These are phyloP conservation scores for Alliaria petiolata DNA, from an alignment of 345 rosid genomes.

Conservation along the genomic window DNA sequence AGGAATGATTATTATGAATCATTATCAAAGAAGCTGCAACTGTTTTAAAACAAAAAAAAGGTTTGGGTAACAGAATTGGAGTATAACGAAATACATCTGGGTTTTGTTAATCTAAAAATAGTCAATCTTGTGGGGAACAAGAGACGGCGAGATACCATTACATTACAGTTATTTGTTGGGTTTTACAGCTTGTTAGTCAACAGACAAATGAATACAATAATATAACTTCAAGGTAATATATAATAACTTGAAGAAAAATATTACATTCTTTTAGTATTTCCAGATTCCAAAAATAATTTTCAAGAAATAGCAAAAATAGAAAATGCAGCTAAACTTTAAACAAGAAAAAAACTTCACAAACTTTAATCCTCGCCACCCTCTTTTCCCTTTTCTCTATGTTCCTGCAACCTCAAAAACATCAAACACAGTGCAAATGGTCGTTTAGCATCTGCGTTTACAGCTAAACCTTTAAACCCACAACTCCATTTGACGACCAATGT, in stretches of 20 bases:
- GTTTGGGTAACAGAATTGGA: background rate
- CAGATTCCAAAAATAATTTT: background rate
- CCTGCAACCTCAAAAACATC: constrained; percentile 13
- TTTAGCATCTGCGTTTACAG: background rate
- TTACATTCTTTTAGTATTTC: background rate
- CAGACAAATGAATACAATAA: constrained; percentile 11
- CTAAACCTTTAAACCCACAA: background rate
- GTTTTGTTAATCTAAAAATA: constrained; percentile 18
- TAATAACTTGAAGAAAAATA: background rate
- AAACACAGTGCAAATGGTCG: background rate
- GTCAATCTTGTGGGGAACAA: constrained; percentile 1
- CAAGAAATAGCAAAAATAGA: constrained; percentile 1
- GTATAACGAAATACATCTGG: constrained; percentile 19
- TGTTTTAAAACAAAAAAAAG: background rate
- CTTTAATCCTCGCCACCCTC: background rate
- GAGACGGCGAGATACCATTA: constrained; percentile 16
- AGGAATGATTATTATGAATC: background rate
- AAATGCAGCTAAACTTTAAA: constrained; percentile 7
- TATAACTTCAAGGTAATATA: background rate
- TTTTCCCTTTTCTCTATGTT: constrained; percentile 9
- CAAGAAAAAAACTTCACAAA: constrained; percentile 22
- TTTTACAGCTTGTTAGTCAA: constrained; percentile 18
- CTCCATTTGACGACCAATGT: background rate
- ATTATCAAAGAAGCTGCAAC: constrained; percentile 2
- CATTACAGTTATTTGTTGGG: constrained; percentile 11